Percentiles rank a stretch among this genome's conserved stretches.
Conservation (phyloP, 768 basidiomycete species). For the Chalciporus piperatus region DNA sequence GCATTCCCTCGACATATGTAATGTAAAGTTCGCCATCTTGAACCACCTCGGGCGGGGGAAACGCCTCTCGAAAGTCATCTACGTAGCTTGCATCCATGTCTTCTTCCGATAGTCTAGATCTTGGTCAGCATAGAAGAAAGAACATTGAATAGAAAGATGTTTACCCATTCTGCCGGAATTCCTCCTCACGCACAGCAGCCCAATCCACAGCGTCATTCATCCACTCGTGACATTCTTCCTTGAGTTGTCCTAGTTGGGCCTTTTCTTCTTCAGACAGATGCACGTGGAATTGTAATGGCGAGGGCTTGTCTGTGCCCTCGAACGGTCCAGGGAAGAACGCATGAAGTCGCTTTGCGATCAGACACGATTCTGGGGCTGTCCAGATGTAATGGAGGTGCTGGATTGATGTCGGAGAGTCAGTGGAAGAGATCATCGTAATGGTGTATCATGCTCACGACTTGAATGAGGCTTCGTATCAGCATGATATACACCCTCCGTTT, state of each 20-base stretch:
- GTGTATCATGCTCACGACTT: constrained; percentile 13
- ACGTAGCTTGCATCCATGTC: constrained; percentile 12
- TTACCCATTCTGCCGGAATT: too few species aligned
- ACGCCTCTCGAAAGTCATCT: constrained; percentile 20
- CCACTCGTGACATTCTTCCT: constrained; percentile 12
- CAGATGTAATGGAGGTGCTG: constrained; percentile 30
- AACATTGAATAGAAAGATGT: too few species aligned
- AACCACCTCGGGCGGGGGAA: constrained; percentile 19
- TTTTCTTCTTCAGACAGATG: constrained; percentile 24
- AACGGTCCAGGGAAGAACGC: constrained; percentile 31
- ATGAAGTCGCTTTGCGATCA: constrained; percentile 18
- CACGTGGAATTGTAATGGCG: constrained; percentile 22
- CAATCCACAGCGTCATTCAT: too few species aligned
- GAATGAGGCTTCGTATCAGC: constrained; percentile 19
- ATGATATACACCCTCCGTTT: constrained; percentile 24
- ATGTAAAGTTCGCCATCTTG: constrained; percentile 25
- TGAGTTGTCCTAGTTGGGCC: constrained; percentile 13
- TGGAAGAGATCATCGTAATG: background rate
- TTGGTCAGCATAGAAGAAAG: too few species aligned
- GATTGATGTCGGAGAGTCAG: too few species aligned
- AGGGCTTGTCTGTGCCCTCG: constrained; percentile 7
- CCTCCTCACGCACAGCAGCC: too few species aligned
- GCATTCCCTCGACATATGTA: constrained; percentile 25
- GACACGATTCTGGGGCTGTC: constrained; percentile 27
- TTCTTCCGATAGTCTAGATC: constrained; percentile 9